Evolutionary conservation across 2,329 filamentous ascomycete species (phyloP).

Genomic region (Pseudogymnoascus sp.): DNA sequence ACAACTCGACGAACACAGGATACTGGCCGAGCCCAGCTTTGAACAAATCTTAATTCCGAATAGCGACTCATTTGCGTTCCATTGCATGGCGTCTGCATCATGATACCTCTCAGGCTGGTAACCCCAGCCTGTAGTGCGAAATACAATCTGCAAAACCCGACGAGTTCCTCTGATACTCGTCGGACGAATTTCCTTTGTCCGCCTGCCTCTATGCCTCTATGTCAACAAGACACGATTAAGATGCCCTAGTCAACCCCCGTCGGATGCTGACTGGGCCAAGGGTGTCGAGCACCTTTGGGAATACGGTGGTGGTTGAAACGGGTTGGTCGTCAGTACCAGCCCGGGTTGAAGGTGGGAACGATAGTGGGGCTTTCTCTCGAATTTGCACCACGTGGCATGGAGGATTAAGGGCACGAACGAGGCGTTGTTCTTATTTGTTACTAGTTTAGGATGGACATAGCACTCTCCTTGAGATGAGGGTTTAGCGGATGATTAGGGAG

Average conservation of each 20-base stretch:
- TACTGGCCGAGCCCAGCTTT: slow-evolving; percentile 5
- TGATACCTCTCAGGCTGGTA: slow-evolving; percentile 32
- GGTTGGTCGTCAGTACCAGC: background rate
- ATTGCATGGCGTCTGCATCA: slow-evolving; percentile 28
- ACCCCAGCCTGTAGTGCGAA: slow-evolving; percentile 22
- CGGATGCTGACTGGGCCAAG: background rate
- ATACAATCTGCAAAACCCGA: background rate
- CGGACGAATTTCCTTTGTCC: slow-evolving; percentile 2
- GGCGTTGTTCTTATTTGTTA: slow-evolving; percentile 5
- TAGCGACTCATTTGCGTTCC: slow-evolving; percentile 6
- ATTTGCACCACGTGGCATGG: background rate
- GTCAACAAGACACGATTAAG: slow-evolving; percentile 1
- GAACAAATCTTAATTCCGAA: slow-evolving; percentile 6
- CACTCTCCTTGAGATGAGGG: slow-evolving; percentile 3
- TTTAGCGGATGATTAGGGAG: background rate
- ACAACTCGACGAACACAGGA: background rate
- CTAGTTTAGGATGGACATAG: slow-evolving; percentile 7
- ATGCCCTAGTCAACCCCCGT: background rate
- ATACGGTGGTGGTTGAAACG: background rate
- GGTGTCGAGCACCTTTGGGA: background rate
- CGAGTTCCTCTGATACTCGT: slow-evolving; percentile 22
- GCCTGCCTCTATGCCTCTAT: slow-evolving; percentile 3
- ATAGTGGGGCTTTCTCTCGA: background rate
- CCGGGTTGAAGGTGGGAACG: background rate
- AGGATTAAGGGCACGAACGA: background rate